Percentiles rank a stretch among this genome's conserved stretches.
Evolutionary conservation across 352 stramenopile genomes (phyloP).

Genomic region (Phytophthora meadii): DNA sequence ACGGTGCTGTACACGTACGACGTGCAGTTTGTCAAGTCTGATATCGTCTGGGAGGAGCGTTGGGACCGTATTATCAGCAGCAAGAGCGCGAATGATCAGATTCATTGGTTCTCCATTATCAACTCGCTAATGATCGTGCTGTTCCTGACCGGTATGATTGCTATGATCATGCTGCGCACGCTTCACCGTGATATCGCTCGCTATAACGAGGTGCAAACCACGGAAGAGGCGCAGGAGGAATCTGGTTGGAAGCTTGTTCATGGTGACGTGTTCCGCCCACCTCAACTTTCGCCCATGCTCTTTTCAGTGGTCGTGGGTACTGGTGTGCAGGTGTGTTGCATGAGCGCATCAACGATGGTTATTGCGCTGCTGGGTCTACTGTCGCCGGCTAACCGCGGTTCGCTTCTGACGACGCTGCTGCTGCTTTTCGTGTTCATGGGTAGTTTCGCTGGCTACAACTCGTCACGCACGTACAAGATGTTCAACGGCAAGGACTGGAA

Average conservation of each 20-base stretch:
- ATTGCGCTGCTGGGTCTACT: slow-evolving; percentile 96
- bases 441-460: slow-evolving; percentile 96
- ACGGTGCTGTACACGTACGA: slow-evolving; percentile 99
- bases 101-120: slow-evolving; percentile 99
- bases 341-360: slow-evolving; percentile 95
- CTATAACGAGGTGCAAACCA: slow-evolving; percentile 96
- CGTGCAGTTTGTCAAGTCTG: slow-evolving; percentile 95
- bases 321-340: slow-evolving; percentile 96
- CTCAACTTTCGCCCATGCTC: slow-evolving; percentile 92
- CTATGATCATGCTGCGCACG: slow-evolving; percentile 99
- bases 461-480: slow-evolving; percentile 98
- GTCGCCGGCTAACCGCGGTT: slow-evolving; percentile 97
- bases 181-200: slow-evolving; percentile 98
- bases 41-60: slow-evolving; percentile 96
- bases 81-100: slow-evolving; percentile 97
- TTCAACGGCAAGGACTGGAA: slow-evolving; percentile 98
- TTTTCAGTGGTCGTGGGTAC: slow-evolving; percentile 96
- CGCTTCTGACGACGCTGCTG: slow-evolving; percentile 96
- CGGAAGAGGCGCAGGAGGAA: slow-evolving; percentile 96
- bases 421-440: slow-evolving; percentile 99
- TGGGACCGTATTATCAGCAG: slow-evolving; percentile 99
- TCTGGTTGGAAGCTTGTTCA: slow-evolving; percentile 97
- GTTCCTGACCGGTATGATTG: slow-evolving; percentile 99
- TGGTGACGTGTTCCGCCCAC: slow-evolving; percentile 98
- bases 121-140: slow-evolving; percentile 99